Base-by-base conservation (phyloP, 768 basidiomycete genomes). In the Xerocomus spinulosus region DNA sequence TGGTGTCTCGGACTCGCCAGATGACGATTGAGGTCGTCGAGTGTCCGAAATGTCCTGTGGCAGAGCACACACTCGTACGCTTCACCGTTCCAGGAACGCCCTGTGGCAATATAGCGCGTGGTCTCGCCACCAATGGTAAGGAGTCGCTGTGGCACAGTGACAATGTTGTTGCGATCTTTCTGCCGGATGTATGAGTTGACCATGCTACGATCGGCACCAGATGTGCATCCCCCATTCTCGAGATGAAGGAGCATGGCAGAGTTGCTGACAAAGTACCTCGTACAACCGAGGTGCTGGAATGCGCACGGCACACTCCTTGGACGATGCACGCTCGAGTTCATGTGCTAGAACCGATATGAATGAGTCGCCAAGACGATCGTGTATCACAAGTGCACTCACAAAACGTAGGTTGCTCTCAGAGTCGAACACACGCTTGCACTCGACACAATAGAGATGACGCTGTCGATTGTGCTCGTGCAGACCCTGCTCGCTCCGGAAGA, bases 51-150 rank as follows among this genome's bases (percentile, higher is more conserved):
- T 12, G 42, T 53, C 18, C 44, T 48, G 59, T 79, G 73, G 60
- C 85, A 87, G 21, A 87, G 62, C 57, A 79, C 78, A 62, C 85
- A 87, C 62, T 87, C 83, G 60, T 72, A 87, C 5, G 53, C 67
- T 5, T 0, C 5, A 0, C 70, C 70, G 50, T 76, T 77, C 69
- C 68, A 76, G 12, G 76, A 68, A 23, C 52, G 61, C 3, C 58
- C 56, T 9, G 74, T 76, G 38, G 73, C 72, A 18, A 46, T n/a
- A 29, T 48, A 57, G 5, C 5, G 10, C 9, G 33, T 8, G 1
- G 39, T 28, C 8, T 21, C n/a, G 14, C 36, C 55, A 18, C 62
- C 56, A 9, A 54, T 5, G 9, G 69, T 71, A 47, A 85, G 60
- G 29, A 83, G 71, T 13, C 77, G 76, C 9, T 68, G 54, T 6